Evolutionary conservation across 2,329 filamentous ascomycete species (phyloP), one percentile per base, ranked within the genome.

Genomic region (Hypoxylon sp.): DNA sequence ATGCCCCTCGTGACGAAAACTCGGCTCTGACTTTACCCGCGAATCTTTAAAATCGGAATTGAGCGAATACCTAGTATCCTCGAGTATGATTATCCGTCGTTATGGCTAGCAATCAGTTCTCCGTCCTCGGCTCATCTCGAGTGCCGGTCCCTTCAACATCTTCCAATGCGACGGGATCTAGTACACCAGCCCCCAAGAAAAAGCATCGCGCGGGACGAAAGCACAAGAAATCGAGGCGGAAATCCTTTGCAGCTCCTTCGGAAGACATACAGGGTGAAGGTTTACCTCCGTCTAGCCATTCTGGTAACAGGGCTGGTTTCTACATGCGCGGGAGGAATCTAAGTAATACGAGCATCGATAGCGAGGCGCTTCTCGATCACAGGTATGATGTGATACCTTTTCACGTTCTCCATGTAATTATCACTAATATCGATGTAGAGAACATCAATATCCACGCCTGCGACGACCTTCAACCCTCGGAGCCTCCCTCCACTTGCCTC

Each of bases 341-440:
- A 70, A 98, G 95, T 81, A 90, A 87, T 74, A 94, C 92, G 0
- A 98, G 95, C 79, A 83, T 98, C 70, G 95, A 98, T 73, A 98
- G 94, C 79, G 91, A 97, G 77, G 91, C 89, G 6, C 83, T 98
- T 72, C 83, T 98, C 17, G 95, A 98, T 80, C 95, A 98, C 80
- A 88, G 94, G 75, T 75, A 66, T 11, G 37, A 10, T 31, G 17
- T 13, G 8, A 29, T 17, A 10, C 17, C 26, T 47, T 51, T 63
- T 46, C 19, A 35, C 48, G 14, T 17, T 10, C 9, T 11, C 14
- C 48, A 59, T 26, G 63, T 39, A 31, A 39, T 17, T 10, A 54
- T 54, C 17, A 22, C 56, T 69, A 46, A 66, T 57, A 42, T 31
- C 14, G 4, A 53, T 44, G 2, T 29, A 77, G 70, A 56, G 68